phyloP scores from a whole-genome alignment of 345 rosid genomes.

The Dimocarpus longan region DNA sequence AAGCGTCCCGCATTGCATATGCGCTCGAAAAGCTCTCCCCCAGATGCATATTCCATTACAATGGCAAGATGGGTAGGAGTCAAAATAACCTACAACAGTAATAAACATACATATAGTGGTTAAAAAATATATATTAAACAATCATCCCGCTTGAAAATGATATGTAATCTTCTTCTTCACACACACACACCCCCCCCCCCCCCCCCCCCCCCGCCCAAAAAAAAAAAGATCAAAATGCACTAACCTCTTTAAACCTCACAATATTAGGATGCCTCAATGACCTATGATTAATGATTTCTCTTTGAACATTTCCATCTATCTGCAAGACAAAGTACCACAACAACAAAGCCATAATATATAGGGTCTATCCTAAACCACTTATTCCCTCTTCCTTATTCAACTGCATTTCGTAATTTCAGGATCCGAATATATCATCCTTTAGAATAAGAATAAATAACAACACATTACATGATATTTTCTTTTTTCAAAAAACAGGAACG shows the following conservation, averaged over 20 bases:
- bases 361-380: not conserved
- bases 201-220: too few species aligned
- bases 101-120: not conserved
- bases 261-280: conserved; percentile 94
- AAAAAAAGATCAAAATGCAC: not conserved
- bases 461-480: not conserved
- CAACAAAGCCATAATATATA: conserved; percentile 4
- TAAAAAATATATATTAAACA: not conserved
- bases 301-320: conserved; percentile 93
- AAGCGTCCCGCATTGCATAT: conserved; percentile 86
- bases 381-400: not conserved
- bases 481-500: not conserved
- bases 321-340: conserved; percentile 34
- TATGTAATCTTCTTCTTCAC: not conserved
- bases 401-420: not conserved
- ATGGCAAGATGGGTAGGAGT: conserved; percentile 97
- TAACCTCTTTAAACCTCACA: conserved; percentile 93
- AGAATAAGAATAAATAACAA: not conserved
- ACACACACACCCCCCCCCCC: too few species aligned
- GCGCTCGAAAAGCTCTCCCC: conserved; percentile 91
- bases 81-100: conserved; percentile 58
- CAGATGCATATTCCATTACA: conserved; percentile 95
- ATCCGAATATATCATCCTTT: conserved; percentile 6
- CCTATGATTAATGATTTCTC: conserved; percentile 95
- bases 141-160: not conserved